phyloP scores from a whole-genome alignment of 73 alveolate genomes.

The Diophrys sp. region DNA sequence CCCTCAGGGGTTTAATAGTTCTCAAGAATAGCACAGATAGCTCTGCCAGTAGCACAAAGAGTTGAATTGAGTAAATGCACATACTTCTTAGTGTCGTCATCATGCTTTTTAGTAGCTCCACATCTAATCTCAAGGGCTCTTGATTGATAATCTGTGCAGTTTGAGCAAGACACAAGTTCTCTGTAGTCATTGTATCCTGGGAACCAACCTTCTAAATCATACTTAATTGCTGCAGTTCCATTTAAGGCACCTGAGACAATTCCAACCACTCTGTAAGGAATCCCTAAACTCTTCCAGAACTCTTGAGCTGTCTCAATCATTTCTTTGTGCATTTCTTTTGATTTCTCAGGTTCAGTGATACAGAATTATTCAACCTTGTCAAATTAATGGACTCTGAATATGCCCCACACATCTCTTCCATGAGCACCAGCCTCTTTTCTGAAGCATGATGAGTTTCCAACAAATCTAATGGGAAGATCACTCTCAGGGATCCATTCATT shows the following conservation, averaged over 20 bases:
- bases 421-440: conserved; percentile 99
- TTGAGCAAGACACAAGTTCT: conserved; percentile 98
- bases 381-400: conserved; percentile 98
- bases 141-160: conserved; percentile 98
- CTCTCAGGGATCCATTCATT: conserved; percentile 92
- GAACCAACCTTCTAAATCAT: conserved; percentile 99
- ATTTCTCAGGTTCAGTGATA: conserved; percentile 90
- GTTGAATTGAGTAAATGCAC: conserved; percentile 99
- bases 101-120: conserved; percentile 74
- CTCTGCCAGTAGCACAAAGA: conserved; percentile 97
- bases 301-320: conserved; percentile 92
- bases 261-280: conserved; percentile 96
- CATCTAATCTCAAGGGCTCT: conserved; percentile 89
- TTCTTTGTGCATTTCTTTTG: conserved; percentile 91
- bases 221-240: conserved; percentile 99
- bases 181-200: conserved; percentile 97
- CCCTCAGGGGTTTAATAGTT: conserved; percentile 97
- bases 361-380: conserved; percentile 98
- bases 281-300: conserved; percentile 84
- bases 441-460: conserved; percentile 97
- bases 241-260: conserved; percentile 97
- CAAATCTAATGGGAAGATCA: conserved; percentile 90
- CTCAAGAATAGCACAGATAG: conserved; percentile 97
- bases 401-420: conserved; percentile 99
- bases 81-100: conserved; percentile 74